Evolutionary conservation across 768 basidiomycete species (phyloP).

Genomic region (Amanita molliuscula): DNA sequence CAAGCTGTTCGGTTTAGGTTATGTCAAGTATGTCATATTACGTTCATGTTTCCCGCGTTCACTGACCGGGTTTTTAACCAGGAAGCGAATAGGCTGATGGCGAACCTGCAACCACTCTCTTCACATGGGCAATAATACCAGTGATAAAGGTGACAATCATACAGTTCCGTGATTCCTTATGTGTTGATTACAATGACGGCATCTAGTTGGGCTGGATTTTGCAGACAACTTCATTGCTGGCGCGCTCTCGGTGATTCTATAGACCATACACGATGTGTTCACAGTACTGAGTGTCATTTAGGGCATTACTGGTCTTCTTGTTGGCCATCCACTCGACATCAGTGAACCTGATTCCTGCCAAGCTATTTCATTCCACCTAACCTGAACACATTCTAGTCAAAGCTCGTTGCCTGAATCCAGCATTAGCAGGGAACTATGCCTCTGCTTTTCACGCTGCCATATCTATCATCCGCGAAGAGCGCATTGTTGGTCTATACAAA

Average conservation of each 20-base stretch:
- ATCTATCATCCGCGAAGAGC: slow-evolving; percentile 65
- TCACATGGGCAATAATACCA: no score
- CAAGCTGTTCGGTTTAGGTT: no score
- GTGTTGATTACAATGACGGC: no score
- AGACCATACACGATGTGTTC: neutral
- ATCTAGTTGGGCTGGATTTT: slow-evolving; percentile 36
- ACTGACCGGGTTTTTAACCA: no score
- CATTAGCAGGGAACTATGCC: slow-evolving; percentile 44
- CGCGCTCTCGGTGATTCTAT: slow-evolving; percentile 38
- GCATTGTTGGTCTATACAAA: slow-evolving; percentile 58
- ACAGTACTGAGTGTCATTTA: slow-evolving; percentile 9
- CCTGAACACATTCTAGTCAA: slow-evolving; percentile 41
- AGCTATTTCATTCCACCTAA: no score
- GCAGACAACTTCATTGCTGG: slow-evolving; percentile 74
- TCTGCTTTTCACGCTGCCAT: slow-evolving; percentile 56
- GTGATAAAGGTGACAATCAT: no score
- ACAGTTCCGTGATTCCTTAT: no score
- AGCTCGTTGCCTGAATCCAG: slow-evolving; percentile 67
- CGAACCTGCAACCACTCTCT: no score
- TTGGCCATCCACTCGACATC: slow-evolving; percentile 73
- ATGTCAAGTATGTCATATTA: no score
- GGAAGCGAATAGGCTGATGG: no score
- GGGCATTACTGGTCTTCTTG: slow-evolving; percentile 58
- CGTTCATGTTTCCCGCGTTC: no score
- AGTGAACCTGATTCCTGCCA: slow-evolving; percentile 10